Evolutionary conservation across 352 stramenopile species (phyloP).

Genomic region (Pythium sukuiense): DNA sequence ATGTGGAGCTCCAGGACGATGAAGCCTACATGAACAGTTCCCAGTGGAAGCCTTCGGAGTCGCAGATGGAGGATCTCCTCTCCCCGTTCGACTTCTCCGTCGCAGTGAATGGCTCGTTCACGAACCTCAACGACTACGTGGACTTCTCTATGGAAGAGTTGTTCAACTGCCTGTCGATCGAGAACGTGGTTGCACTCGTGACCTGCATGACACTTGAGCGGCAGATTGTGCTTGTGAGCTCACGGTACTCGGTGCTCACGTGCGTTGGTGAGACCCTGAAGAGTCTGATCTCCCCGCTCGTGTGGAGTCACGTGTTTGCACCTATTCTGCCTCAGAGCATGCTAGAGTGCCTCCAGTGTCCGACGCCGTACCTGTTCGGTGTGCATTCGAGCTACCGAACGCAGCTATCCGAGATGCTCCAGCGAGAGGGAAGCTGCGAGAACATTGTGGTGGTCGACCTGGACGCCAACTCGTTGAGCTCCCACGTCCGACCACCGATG

Average conservation of each 20-base stretch:
- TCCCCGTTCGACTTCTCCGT: slow-evolving; percentile 64
- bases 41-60: slow-evolving; percentile 54
- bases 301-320: slow-evolving; percentile 88
- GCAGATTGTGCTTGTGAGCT: slow-evolving; percentile 80
- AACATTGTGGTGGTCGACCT: slow-evolving; percentile 75
- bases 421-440: slow-evolving; percentile 69
- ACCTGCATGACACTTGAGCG: slow-evolving; percentile 76
- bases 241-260: slow-evolving; percentile 77
- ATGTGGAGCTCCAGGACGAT: slow-evolving; percentile 58
- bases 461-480: slow-evolving; percentile 59
- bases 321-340: slow-evolving; percentile 80
- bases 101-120: slow-evolving; percentile 36
- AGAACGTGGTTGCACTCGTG: slow-evolving; percentile 67
- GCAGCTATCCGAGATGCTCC: slow-evolving; percentile 74
- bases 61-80: slow-evolving; percentile 64
- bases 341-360: slow-evolving; percentile 82
- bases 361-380: slow-evolving; percentile 86
- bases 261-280: slow-evolving; percentile 78
- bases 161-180: slow-evolving; percentile 75
- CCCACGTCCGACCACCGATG: slow-evolving; percentile 39
- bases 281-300: slow-evolving; percentile 68
- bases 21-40: slow-evolving; percentile 51
- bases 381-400: slow-evolving; percentile 70
- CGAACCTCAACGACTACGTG: slow-evolving; percentile 56
- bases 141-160: slow-evolving; percentile 85